Evolutionary conservation across 2,329 filamentous ascomycete species (phyloP).

Genomic region (Fusarium kyushuense): DNA sequence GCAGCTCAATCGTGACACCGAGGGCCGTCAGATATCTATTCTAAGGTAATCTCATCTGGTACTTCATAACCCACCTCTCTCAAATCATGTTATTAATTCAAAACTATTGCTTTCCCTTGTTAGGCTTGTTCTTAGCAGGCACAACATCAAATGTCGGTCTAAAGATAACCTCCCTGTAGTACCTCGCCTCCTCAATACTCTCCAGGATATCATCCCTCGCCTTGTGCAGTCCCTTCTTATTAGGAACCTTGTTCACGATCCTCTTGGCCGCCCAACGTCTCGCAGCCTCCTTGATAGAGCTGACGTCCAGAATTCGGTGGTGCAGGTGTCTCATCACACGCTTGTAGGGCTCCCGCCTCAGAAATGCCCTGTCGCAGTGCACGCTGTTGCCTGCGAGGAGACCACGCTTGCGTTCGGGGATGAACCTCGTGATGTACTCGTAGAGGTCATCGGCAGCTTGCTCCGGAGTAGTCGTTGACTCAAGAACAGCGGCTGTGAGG

Average conservation of each 20-base stretch:
- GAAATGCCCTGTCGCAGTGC: conserved; percentile 87
- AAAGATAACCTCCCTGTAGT: conserved; percentile 81
- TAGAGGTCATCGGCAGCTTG: conserved; percentile 80
- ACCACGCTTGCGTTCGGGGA: conserved; percentile 74
- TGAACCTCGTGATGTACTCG: conserved; percentile 78
- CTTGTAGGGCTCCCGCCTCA: conserved; percentile 79
- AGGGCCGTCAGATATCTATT: background rate
- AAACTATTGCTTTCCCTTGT: conserved; percentile 18
- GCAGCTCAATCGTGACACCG: conserved; percentile 16
- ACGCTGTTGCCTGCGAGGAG: conserved; percentile 93
- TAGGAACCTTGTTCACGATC: conserved; percentile 69
- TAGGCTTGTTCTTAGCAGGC: conserved; percentile 44
- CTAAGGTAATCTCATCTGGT: too few relatives aligned
- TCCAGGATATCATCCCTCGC: conserved; percentile 92
- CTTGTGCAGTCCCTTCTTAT: conserved; percentile 82
- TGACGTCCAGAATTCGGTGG: conserved; percentile 93
- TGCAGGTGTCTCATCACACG: conserved; percentile 81
- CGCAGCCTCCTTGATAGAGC: conserved; percentile 89
- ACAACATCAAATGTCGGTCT: conserved; percentile 48
- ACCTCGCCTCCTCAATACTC: conserved; percentile 91
- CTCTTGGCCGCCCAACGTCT: conserved; percentile 75
- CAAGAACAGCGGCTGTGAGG: conserved; percentile 79
- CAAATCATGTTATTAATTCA: background rate
- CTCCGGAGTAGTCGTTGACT: conserved; percentile 77
- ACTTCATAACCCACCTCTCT: conserved; percentile 22